Percentiles rank a stretch among this genome's conserved stretches.
Conservation (phyloP, 352 stramenopile species). For the Achlya hypogyna region DNA sequence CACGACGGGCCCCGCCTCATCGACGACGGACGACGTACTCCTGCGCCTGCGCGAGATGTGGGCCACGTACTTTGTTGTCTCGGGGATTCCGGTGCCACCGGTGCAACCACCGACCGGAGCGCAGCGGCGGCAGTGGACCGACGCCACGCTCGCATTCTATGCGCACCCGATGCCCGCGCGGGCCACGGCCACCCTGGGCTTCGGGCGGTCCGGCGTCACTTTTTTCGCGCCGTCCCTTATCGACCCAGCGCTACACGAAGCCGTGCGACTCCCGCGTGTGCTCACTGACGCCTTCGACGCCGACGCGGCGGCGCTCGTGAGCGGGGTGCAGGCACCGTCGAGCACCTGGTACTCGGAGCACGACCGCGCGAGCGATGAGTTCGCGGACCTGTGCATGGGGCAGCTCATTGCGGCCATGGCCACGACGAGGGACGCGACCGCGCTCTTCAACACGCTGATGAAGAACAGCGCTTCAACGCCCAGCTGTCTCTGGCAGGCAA, state of each 20-base stretch:
- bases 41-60: not conserved
- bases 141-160: not conserved
- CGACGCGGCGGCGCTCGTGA: constrained; percentile 1
- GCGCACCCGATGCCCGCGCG: constrained; percentile 2
- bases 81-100: not conserved
- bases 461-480: not conserved
- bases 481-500: constrained; percentile 11
- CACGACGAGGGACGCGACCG: not conserved
- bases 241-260: not conserved
- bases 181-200: no score
- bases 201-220: constrained; percentile 4
- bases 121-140: no score
- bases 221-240: not conserved
- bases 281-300: constrained; percentile 5
- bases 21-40: no score
- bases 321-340: constrained; percentile 4
- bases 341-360: constrained; percentile 2
- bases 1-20: no score
- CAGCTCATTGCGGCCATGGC: not conserved
- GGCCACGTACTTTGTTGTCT: not conserved
- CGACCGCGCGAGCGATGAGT: constrained; percentile 14
- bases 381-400: constrained; percentile 13
- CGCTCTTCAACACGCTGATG: not conserved
- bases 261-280: not conserved
- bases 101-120: not conserved